Base-by-base conservation (phyloP, 352 stramenopile species). In the Phytopythium oedochilum region DNA sequence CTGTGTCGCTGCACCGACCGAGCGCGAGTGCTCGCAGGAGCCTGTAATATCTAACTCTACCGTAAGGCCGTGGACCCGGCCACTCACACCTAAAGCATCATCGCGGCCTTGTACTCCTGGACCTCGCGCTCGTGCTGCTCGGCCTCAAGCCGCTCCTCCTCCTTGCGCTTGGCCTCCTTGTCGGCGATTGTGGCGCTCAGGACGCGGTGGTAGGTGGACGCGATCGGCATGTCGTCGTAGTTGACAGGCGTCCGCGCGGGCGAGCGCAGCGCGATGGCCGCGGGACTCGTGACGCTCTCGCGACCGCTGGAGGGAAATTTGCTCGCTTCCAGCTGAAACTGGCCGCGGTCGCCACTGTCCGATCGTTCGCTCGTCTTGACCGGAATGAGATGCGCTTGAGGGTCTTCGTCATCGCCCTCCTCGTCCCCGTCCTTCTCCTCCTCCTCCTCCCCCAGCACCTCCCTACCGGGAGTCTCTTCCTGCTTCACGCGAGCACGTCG, bases 171-270 rank as follows among this genome's bases (percentile, higher is more conserved):
- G 6, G 55, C 55, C 38, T 87, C 74, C 56, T 76, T 66, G 32
- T 78, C 64, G 20, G 70, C 78, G 42, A 83, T 62, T 38, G 85
- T 65, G 9, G 73, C 72, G n/a, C 68, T 55, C 53, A 86, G 80
- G 32, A 88, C 66, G 42, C 80, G 80, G 59, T 90, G 80, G 55
- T 90, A 90, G 53, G 83, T 90, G 29, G 75, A 86, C 49, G 76
- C 74, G 53, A 90, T 90, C 12, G 78, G 80, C 40, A 91, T 73
- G 25, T 91, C 78, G 9, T 91, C 80, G 26, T 53, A 73, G 54
- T 57, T 74, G 11, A 58, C 46, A 8, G 53, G 65, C 28, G 66
- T 61, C 20, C 50, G 28, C 12, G 59, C 40, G 12, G 51, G 44
- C 31, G 39, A 36, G 31, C 35, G 40, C 23, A 25, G n/a, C 25